Percentiles rank a stretch among this genome's conserved stretches.
Evolutionary conservation across 2,329 filamentous ascomycete species (phyloP).

Genomic region (Diaporthe caulivora): DNA sequence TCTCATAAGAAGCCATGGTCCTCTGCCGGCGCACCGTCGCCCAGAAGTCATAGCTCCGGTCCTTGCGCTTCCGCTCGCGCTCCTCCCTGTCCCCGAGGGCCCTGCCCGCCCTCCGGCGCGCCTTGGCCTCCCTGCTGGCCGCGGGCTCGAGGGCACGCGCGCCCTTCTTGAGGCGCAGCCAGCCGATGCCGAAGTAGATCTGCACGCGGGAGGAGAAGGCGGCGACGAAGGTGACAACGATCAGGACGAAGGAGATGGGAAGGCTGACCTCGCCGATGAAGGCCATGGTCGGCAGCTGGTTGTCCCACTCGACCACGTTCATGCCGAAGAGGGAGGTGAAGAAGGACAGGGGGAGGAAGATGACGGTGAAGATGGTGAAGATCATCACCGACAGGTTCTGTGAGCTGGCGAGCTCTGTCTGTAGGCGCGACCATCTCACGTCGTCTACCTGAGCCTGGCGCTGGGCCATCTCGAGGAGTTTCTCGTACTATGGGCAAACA

Average conservation of each 20-base stretch:
- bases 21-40: constrained; percentile 50
- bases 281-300: constrained; percentile 56
- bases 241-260: constrained; percentile 62
- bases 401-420: constrained; percentile 72
- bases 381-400: constrained; percentile 75
- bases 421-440: constrained; percentile 71
- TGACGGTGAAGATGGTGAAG: constrained; percentile 73
- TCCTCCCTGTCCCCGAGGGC: constrained; percentile 42
- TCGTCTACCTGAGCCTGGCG: constrained; percentile 76
- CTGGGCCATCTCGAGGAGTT: constrained; percentile 75
- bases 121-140: constrained; percentile 39
- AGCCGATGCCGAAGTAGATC: constrained; percentile 43
- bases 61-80: constrained; percentile 43
- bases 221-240: constrained; percentile 63
- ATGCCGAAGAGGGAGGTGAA: constrained; percentile 76
- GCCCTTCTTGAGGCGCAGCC: constrained; percentile 24
- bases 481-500: constrained; percentile 64
- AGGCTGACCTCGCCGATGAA: constrained; percentile 62
- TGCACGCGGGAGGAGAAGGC: constrained; percentile 67
- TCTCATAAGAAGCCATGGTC: constrained; percentile 48
- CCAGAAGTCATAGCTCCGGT: constrained; percentile 56
- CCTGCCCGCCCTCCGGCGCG: constrained; percentile 39
- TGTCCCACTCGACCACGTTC: constrained; percentile 72
- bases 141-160: constrained; percentile 46
- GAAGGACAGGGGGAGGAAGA: constrained; percentile 74